Percentiles rank a stretch among this genome's conserved stretches.
These are phyloP conservation scores for Corymbia maculata DNA, from an alignment of 345 rosid genomes.

Conservation along the genomic window DNA sequence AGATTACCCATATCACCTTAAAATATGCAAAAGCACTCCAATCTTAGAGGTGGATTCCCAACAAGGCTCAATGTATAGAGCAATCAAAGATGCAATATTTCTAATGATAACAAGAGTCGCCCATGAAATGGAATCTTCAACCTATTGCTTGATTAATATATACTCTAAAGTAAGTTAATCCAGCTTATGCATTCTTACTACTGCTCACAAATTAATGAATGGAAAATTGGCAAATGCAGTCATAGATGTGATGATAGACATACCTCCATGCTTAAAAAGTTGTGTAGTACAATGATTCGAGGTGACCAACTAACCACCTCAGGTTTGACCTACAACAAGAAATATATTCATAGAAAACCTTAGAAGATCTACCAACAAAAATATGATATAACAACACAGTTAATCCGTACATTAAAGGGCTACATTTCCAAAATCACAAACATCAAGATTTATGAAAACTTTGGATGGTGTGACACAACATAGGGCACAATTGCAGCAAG, in stretches of 20 bases:
- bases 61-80: background rate
- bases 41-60: background rate
- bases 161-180: background rate
- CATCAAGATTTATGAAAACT: background rate
- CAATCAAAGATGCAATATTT: background rate
- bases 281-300: constrained; percentile 72
- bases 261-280: constrained; percentile 93
- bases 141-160: background rate
- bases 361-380: background rate
- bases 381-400: background rate
- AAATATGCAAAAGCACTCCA: background rate
- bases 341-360: background rate
- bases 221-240: background rate
- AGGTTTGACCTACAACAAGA: constrained; percentile 70
- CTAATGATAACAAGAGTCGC: background rate
- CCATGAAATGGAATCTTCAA: background rate
- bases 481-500: background rate
- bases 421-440: background rate
- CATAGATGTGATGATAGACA: background rate
- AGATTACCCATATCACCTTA: background rate
- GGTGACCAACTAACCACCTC: constrained; percentile 93
- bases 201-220: background rate
- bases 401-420: background rate
- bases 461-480: background rate
- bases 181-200: background rate